These are phyloP conservation scores for Oryza glumipatula DNA, from an alignment of 176 grass and related monocot genomes.

Conservation along the genomic window DNA sequence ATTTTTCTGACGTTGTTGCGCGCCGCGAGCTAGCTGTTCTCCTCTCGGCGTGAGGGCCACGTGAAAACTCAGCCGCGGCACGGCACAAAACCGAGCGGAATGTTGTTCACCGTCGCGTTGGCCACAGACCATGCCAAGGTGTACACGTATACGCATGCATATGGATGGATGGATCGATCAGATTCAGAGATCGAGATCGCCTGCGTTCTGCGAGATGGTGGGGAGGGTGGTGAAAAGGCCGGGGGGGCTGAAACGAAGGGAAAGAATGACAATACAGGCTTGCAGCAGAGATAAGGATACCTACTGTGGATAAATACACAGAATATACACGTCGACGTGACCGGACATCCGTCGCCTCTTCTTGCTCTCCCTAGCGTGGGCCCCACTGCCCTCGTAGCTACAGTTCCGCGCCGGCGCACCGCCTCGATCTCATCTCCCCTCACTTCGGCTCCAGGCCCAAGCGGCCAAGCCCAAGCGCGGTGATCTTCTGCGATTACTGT, in stretches of 20 bases:
- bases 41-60: background rate
- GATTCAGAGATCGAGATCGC: background rate
- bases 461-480: too few relatives aligned
- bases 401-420: constrained; percentile 7
- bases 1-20: background rate
- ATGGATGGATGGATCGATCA: background rate
- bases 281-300: constrained; percentile 38
- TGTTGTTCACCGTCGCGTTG: background rate
- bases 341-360: constrained; percentile 16
- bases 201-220: too few relatives aligned
- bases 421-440: background rate
- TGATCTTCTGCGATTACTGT: constrained; percentile 23
- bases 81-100: background rate
- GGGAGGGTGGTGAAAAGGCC: background rate
- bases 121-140: background rate
- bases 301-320: constrained; percentile 46
- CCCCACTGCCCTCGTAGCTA: background rate
- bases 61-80: background rate
- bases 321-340: constrained; percentile 39
- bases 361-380: background rate
- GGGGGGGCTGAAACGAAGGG: background rate
- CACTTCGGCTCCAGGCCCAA: background rate
- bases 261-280: constrained; percentile 44
- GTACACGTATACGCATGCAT: background rate
- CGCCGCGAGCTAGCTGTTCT: background rate